Evolutionary conservation across 768 basidiomycete species (phyloP), one percentile per base, ranked within the genome.

Genomic region (Rossbeevera mucosa): DNA sequence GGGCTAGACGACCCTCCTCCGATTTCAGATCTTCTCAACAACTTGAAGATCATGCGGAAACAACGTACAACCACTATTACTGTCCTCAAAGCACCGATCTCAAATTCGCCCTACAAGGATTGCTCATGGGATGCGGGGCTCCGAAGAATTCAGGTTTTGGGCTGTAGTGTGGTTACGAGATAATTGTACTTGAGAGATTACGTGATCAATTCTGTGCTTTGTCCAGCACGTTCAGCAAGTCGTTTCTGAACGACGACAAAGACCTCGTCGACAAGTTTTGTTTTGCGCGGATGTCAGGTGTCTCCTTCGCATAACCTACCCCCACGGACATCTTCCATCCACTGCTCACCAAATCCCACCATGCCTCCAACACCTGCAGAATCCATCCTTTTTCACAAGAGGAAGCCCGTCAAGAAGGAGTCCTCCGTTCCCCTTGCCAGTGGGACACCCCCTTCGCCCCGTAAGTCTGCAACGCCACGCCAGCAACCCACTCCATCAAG

Each of bases 341-440:
- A n/a, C 36, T 18, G 18, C 36, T 18, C 36, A 42, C 20, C 21
- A 42, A 22, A 20, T 9, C 44, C 31, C 22, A 26, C 33, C 26
- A 69, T 69, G 68, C 56, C 68, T n/a, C 58, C 59, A 38, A 71
- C 62, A 59, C 54, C 67, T 44, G 61, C 64, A 61, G 82, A 52
- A 57, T 78, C 53, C 24, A 77, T 87, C 56, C 85, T 86, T 50
- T 84, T 86, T 59, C 85, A 84, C 50, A 85, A 83, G 74, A 86
- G 83, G 72, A 76, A 73, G 57, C 65, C 74, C 22, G 65, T 48
- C 70, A 71, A 47, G 57, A 65, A 61, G 22, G 64, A 56, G 41
- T 21, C 48, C 9, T 55, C 62, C n/a, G 28, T 7, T 16, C 22
- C 53, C 12, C 54, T 49, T 33, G 50, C 58, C 3, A 60, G 59